These are phyloP conservation scores for Lasiosphaeria ovina DNA, from an alignment of 495 filamentous ascomycete species.

Conservation along the genomic window DNA sequence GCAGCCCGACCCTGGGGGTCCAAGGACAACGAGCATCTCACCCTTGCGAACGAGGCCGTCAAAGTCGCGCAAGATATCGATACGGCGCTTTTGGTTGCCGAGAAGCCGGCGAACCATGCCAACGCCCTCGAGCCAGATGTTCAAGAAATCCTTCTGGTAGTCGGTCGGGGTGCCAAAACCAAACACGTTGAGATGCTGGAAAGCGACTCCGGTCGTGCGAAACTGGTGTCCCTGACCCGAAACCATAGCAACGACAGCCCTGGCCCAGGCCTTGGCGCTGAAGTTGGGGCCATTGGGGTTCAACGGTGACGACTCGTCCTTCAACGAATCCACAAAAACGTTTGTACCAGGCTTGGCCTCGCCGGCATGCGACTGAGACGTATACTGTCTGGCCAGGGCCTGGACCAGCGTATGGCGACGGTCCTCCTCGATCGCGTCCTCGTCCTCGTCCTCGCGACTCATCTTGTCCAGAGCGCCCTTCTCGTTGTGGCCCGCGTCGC, in stretches of 20 bases:
- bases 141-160: slow-evolving; percentile 74
- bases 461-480: slow-evolving; percentile 23
- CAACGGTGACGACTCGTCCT: slow-evolving; percentile 42
- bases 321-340: slow-evolving; percentile 32
- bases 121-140: slow-evolving; percentile 57
- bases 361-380: slow-evolving; percentile 39
- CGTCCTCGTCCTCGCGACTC: slow-evolving; percentile 32
- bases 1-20: slow-evolving; percentile 75
- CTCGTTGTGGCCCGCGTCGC: slow-evolving; percentile 17
- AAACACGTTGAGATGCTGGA: slow-evolving; percentile 68
- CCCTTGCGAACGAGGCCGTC: slow-evolving; percentile 73
- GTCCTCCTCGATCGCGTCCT: slow-evolving; percentile 38
- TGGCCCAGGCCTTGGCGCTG: slow-evolving; percentile 53
- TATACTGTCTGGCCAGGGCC: slow-evolving; percentile 45
- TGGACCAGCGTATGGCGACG: slow-evolving; percentile 46
- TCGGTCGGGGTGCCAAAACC: slow-evolving; percentile 75
- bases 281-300: slow-evolving; percentile 56
- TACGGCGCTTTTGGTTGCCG: slow-evolving; percentile 56
- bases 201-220: slow-evolving; percentile 53
- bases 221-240: slow-evolving; percentile 42
- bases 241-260: slow-evolving; percentile 49
- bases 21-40: slow-evolving; percentile 79
- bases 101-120: slow-evolving; percentile 47
- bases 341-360: slow-evolving; percentile 25
- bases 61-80: slow-evolving; percentile 76